Base-by-base conservation (phyloP, 345 rosid species). In the Combretum micranthum region DNA sequence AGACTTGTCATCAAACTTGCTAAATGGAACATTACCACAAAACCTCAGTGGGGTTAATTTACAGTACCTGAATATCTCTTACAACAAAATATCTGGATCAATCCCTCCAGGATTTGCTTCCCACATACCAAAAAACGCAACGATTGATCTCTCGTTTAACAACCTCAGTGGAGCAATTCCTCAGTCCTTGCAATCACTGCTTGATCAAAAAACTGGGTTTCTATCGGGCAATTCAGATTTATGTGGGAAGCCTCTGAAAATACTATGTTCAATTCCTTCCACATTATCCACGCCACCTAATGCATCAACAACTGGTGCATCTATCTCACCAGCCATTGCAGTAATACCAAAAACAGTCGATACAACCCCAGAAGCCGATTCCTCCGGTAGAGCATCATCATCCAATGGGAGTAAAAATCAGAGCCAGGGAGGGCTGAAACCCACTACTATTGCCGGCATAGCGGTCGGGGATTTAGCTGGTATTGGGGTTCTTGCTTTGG, bases 91-190 rank as follows among this genome's bases (percentile, higher is more conserved):
- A 62, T 73, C 77, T 1, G 87, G 96, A 2, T 54, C 70, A 20
- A 88, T 92, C 15, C 55, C 90, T 15, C 69, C 80, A 14, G 70
- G 59, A 12, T 92, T 92, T 61, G 87, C 82, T 7, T 63, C 74
- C 59, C 60, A 66, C n/a, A 53, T 86, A 42, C 85, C 95, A 16
- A 64, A 47, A 19, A 84, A 77, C 49, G 73, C 83, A 16, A 81
- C 85, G 19, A 42, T 88, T 32, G 96, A 92, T 70, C 77, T 92
- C 56, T 84, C 96, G 0, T 88, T 84, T 75, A 92, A 92, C 75
- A 88, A 86, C 59, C 73, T 92, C 13, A 88, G 90, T 15, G 98
- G 96, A 19, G 70, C 86, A 50, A 84, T 92, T 42, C 98, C 98
- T 3, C 69, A 53, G 50, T 68, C 92, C 14, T 62, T 23, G n/a